A percentile compares a stretch with the other conserved stretches of the same genome.
These are phyloP conservation scores for Babesia caballi DNA, from an alignment of 169 alveolate genomes.

Conservation along the genomic window DNA sequence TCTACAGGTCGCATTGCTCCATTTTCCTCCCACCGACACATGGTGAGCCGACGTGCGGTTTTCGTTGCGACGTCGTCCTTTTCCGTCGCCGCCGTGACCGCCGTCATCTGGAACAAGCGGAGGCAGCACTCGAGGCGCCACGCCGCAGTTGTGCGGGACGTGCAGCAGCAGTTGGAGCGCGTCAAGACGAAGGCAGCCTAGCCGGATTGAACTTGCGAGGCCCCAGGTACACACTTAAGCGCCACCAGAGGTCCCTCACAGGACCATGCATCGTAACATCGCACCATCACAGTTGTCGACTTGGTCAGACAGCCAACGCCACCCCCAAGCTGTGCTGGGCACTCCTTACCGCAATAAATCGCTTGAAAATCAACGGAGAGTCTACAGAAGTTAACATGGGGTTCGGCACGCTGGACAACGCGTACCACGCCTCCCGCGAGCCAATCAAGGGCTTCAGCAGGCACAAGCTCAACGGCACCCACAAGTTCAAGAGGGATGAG, in stretches of 20 bases:
- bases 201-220: too few species aligned
- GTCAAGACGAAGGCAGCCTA: background rate
- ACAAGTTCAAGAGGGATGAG: constrained; percentile 58
- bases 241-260: too few species aligned
- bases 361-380: background rate
- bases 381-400: background rate
- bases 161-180: constrained; percentile 31
- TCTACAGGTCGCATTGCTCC: too few species aligned
- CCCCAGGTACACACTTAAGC: background rate
- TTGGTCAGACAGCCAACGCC: too few species aligned
- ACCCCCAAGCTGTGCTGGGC: too few species aligned
- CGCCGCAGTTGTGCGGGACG: constrained; percentile 57
- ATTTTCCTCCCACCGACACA: background rate
- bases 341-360: too few species aligned
- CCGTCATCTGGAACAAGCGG: constrained; percentile 59
- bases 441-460: constrained; percentile 53
- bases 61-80: background rate
- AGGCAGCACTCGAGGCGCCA: constrained; percentile 48
- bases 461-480: constrained; percentile 45
- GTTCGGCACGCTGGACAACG: constrained; percentile 32
- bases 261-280: too few species aligned
- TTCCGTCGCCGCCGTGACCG: constrained; percentile 15
- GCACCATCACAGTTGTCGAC: too few species aligned
- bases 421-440: constrained; percentile 54
- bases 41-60: constrained; percentile 9